Conservation (phyloP, 106 monocot species). For the Phalaenopsis equestris region DNA sequence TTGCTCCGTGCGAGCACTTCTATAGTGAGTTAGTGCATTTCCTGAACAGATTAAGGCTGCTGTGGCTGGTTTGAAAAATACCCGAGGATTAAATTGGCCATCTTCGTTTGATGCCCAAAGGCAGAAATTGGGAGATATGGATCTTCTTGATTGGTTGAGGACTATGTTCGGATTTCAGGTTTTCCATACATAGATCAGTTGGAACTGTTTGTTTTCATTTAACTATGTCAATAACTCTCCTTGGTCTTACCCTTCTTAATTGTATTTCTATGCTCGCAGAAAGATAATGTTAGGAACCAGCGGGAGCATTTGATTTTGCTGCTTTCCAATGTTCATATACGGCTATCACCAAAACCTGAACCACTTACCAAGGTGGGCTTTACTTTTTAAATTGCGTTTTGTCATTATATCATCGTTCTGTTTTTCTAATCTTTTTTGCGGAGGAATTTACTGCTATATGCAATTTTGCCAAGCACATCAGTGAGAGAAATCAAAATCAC, state of each 20-base stretch:
- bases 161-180: conserved; percentile 99
- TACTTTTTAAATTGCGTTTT: not conserved
- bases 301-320: conserved; percentile 86
- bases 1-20: not conserved
- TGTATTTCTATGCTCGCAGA: conserved; percentile 40
- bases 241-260: not conserved
- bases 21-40: not conserved
- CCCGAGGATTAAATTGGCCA: conserved; percentile 74
- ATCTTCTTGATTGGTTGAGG: conserved; percentile 93
- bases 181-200: not conserved
- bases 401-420: not conserved
- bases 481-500: not conserved
- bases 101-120: conserved; percentile 69
- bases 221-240: not conserved
- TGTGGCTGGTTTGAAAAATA: conserved; percentile 71
- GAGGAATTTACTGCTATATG: not conserved
- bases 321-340: conserved; percentile 84
- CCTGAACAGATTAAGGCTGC: conserved; percentile 75
- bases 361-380: conserved; percentile 75
- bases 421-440: not conserved
- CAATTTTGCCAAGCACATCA: not conserved
- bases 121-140: conserved; percentile 77
- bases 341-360: conserved; percentile 83
- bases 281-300: conserved; percentile 85
- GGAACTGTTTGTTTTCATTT: not conserved